phyloP scores from a whole-genome alignment of 257 asterid genomes.

The Plantago ovata region DNA sequence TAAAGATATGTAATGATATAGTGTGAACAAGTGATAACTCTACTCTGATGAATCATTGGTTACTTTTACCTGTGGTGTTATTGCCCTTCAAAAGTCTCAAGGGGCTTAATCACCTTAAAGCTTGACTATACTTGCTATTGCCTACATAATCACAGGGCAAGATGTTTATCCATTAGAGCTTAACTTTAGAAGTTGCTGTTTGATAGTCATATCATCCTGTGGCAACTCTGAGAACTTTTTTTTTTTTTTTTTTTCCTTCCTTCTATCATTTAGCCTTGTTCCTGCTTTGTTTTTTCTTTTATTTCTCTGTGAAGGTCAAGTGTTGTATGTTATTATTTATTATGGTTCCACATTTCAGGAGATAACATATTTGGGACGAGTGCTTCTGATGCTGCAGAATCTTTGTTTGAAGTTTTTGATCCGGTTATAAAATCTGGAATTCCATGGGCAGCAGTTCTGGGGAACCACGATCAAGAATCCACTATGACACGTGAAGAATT shows the following conservation, averaged over 20 bases:
- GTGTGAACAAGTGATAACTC: no score
- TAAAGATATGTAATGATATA: no score
- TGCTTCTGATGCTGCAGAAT: conserved; percentile 90
- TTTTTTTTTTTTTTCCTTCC: neutral
- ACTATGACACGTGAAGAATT: conserved; percentile 87
- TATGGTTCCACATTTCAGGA: conserved; percentile 42
- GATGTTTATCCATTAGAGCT: no score
- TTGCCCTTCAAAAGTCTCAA: no score
- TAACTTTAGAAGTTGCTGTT: neutral
- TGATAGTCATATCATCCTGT: neutral
- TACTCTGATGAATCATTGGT: no score
- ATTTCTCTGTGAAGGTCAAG: conserved; percentile 2
- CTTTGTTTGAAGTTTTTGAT: conserved; percentile 62
- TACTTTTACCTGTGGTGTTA: no score
- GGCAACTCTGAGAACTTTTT: neutral
- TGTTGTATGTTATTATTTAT: conserved; percentile 6
- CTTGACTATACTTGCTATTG: no score
- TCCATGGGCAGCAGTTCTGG: conserved; percentile 96
- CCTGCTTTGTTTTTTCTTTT: neutral
- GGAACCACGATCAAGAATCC: conserved; percentile 97
- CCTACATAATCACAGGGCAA: no score
- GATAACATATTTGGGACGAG: conserved; percentile 91
- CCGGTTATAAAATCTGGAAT: conserved; percentile 63
- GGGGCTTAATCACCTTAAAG: no score
- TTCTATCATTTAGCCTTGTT: no score